Conservation (phyloP, 306 rosid genomes). For the Castanopsis chinensis region DNA sequence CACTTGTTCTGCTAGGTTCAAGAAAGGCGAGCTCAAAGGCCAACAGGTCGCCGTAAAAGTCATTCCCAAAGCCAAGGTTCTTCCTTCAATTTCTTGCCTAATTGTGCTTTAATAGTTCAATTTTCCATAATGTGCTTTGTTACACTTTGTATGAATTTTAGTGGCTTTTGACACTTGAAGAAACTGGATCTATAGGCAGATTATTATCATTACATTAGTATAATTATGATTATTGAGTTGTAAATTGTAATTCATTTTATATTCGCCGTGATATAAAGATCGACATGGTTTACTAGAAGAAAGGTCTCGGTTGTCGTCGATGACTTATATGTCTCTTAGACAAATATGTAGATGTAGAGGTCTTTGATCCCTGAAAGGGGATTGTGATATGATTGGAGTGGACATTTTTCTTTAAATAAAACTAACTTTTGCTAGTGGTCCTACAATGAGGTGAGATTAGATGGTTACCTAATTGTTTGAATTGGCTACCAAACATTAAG, state of each 20-base stretch:
- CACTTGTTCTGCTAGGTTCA: conserved; percentile 66
- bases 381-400: not conserved
- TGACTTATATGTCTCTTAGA: not conserved
- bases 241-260: not conserved
- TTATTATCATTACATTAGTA: not conserved
- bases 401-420: not conserved
- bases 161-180: not conserved
- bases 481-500: not conserved
- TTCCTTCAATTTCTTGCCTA: not conserved
- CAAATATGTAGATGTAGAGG: not conserved
- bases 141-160: not conserved
- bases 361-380: not conserved
- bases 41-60: conserved; percentile 83
- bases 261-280: not conserved
- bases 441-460: not conserved
- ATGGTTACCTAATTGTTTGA: not conserved
- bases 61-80: conserved; percentile 82
- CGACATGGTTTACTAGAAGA: not conserved
- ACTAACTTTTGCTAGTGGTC: not conserved
- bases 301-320: conserved; percentile 5
- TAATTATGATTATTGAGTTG: not conserved
- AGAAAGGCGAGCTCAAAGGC: conserved; percentile 75
- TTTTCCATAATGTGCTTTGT: not conserved
- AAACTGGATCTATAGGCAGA: not conserved
- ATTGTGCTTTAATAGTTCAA: not conserved